A percentile compares a stretch with the other conserved stretches of the same genome.
phyloP scores from a whole-genome alignment of 2,329 filamentous ascomycete genomes.

The Fusarium sp. region DNA sequence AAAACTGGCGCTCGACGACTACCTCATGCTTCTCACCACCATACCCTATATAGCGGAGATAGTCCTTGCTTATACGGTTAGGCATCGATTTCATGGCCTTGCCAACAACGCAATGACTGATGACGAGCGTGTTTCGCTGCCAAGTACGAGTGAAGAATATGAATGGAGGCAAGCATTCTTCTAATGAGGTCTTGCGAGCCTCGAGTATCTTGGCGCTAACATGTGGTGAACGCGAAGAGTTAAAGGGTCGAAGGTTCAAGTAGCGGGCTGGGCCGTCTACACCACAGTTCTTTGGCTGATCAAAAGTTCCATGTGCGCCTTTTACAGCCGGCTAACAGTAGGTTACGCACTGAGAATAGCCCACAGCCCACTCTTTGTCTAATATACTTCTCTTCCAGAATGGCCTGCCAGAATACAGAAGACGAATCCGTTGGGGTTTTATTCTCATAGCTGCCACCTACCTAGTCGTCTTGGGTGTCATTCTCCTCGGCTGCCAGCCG shows the following conservation, averaged over 20 bases:
- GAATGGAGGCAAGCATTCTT: conserved; percentile 33
- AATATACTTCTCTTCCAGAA: background rate
- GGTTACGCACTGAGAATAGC: background rate
- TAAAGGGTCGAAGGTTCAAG: conserved; percentile 63
- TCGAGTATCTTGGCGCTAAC: background rate
- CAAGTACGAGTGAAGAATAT: conserved; percentile 55
- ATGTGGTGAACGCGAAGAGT: conserved; percentile 38
- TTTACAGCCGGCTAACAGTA: conserved; percentile 62
- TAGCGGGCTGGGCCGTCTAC: conserved; percentile 64
- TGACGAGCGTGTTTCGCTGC: conserved; percentile 54
- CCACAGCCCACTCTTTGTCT: background rate
- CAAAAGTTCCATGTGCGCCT: conserved; percentile 63
- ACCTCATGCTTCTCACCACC: conserved; percentile 44
- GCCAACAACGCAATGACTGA: conserved; percentile 64
- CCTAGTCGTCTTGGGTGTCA: conserved; percentile 45
- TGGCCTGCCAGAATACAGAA: conserved; percentile 21
- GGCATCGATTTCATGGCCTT: conserved; percentile 54
- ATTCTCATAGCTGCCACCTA: conserved; percentile 47
- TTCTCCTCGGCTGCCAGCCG: conserved; percentile 49
- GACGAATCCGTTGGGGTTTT: conserved; percentile 44
- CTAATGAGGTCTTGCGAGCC: background rate
- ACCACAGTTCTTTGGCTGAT: conserved; percentile 62
- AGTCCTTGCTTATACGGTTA: conserved; percentile 48
- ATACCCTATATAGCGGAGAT: conserved; percentile 36
- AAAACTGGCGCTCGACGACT: conserved; percentile 60